Conservation (phyloP, 257 asterid species). For the Euphrasia confusa region DNA sequence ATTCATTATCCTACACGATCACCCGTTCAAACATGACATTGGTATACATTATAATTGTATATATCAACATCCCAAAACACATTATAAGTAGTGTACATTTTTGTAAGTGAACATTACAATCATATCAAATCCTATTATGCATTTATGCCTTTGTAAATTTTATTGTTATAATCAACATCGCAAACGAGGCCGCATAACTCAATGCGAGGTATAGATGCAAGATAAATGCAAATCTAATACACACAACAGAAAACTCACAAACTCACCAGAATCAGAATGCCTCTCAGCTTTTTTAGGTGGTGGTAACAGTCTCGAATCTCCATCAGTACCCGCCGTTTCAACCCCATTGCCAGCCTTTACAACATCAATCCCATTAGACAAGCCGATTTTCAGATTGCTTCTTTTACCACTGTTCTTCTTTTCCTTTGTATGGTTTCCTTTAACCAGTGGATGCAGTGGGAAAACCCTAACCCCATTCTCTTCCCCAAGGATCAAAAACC, state of each 20-base stretch:
- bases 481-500: constrained; percentile 66
- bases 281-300: constrained; percentile 35
- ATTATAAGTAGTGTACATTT: no score
- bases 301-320: constrained; percentile 26
- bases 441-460: constrained; percentile 50
- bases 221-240: not conserved
- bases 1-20: no score
- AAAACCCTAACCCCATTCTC: constrained; percentile 75
- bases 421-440: constrained; percentile 52
- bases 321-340: constrained; percentile 23
- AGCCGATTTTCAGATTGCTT: constrained; percentile 34
- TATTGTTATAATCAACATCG: no score
- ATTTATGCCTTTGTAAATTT: no score
- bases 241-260: not conserved
- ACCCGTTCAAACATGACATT: no score
- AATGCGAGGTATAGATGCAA: not conserved
- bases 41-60: no score
- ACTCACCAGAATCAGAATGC: constrained; percentile 51
- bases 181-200: no score
- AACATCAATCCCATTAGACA: constrained; percentile 31
- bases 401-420: constrained; percentile 35
- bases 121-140: no score
- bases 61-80: no score
- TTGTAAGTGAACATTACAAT: no score
- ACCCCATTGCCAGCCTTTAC: constrained; percentile 26